A percentile compares a stretch with the other conserved stretches of the same genome.
Evolutionary conservation across 1,139 yeast genomes (phyloP).

Genomic region (Pichia sp.): DNA sequence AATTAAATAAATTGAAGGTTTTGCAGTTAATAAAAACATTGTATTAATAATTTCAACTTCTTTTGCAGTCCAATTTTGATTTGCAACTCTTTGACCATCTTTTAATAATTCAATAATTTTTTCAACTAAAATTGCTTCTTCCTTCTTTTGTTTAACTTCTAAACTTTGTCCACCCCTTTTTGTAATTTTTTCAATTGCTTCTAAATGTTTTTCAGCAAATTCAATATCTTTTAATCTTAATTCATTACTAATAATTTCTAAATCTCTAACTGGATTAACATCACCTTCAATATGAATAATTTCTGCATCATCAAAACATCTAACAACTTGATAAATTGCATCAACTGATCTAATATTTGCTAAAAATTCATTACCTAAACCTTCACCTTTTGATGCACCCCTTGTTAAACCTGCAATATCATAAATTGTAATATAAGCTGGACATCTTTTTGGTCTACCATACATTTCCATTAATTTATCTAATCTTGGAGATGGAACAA

Average conservation of each 20-base stretch:
- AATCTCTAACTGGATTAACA: slow-evolving; percentile 91
- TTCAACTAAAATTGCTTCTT: slow-evolving; percentile 78
- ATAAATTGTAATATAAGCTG: slow-evolving; percentile 88
- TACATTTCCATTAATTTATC: slow-evolving; percentile 48
- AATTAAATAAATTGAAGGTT: slow-evolving; percentile 91
- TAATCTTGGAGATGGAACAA: slow-evolving; percentile 89
- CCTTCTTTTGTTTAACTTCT: slow-evolving; percentile 92
- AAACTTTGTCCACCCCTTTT: slow-evolving; percentile 93
- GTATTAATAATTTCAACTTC: slow-evolving; percentile 86
- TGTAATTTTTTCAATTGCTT: slow-evolving; percentile 77
- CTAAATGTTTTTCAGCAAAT: slow-evolving; percentile 86
- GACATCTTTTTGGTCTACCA: slow-evolving; percentile 57
- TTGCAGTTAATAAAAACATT: slow-evolving; percentile 87
- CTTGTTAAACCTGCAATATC: slow-evolving; percentile 98
- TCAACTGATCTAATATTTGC: slow-evolving; percentile 97
- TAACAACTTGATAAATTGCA: slow-evolving; percentile 95
- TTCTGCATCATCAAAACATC: slow-evolving; percentile 97
- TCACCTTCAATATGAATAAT: slow-evolving; percentile 97
- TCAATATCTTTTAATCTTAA: slow-evolving; percentile 95
- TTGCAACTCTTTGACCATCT: slow-evolving; percentile 84
- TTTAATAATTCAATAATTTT: slow-evolving; percentile 70
- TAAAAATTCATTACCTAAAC: slow-evolving; percentile 95
- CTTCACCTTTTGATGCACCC: slow-evolving; percentile 98
- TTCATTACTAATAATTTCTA: slow-evolving; percentile 87
- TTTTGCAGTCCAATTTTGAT: slow-evolving; percentile 81